Base-by-base conservation (phyloP, 2,329 filamentous ascomycete species). In the Hysterium pulicare region DNA sequence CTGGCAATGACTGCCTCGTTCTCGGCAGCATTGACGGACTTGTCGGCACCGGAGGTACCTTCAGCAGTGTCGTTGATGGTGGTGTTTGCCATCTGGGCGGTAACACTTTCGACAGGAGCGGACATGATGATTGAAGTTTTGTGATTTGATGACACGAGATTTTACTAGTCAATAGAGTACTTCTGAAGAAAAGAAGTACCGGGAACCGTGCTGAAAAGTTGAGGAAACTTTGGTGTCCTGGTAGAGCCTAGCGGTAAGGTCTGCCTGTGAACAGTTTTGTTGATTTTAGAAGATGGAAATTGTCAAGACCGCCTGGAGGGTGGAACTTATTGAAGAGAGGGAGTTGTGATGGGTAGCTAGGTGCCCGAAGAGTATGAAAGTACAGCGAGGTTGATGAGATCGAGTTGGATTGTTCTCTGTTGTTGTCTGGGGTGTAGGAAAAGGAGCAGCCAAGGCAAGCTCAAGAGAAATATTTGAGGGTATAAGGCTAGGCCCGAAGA, bases 1-100 rank as follows among this genome's bases (percentile, higher is more conserved):
- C 90, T 95, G 76, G 90, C 89, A 72, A 93, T 85, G 69, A 93
- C 90, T 72, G 90, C 90, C 73, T 95, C 90, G 70, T 88, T 86
- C 75, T 86, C 81, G 64, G 84, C 78, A 66, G 81, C 76, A 73
- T 87, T 80, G 72, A 80, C 79, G 68, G 83, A 82, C 76, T 86
- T 84, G 60, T 71, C 69, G 61, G 69, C 69, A 64, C 68, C 70
- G 55, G 70, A 67, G 56, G 67, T 69, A 58, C 76, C 77, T 67
- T 73, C 66, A 55, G 72, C 70, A 58, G 69, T 66, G 67, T 83
- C 77, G 68, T 76, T 74, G 70, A 85, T 70, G 68, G 76, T 75
- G 71, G 79, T 77, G 71, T 78, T 79, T 71, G 82, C 79, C 78
- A 86, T 72, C 69, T 74, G 71, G 78, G 76, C 76, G 76, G 86